Evolutionary conservation across 2,329 filamentous ascomycete genomes (phyloP).

Genomic region (Claviceps sp.): DNA sequence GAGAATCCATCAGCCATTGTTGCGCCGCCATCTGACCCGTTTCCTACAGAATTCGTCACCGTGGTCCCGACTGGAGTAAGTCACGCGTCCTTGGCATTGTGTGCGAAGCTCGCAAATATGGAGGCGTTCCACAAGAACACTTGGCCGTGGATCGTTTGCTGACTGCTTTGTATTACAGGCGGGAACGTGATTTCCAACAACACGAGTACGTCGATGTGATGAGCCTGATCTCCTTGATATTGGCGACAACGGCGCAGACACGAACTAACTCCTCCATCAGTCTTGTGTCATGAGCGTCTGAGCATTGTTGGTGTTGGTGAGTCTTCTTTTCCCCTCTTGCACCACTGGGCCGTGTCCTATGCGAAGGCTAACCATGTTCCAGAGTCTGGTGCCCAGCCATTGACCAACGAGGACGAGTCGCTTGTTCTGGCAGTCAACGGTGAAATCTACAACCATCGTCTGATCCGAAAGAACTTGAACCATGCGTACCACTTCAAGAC

Average conservation of each 20-base stretch:
- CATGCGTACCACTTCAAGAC: conserved; percentile 93
- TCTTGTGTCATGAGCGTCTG: conserved; percentile 93
- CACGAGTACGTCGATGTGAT: conserved; percentile 55
- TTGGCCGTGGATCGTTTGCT: background rate
- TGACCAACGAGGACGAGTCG: conserved; percentile 79
- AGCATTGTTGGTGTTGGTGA: conserved; percentile 93
- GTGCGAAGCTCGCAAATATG: too few relatives aligned
- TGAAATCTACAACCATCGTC: conserved; percentile 98
- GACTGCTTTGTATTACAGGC: conserved; percentile 34
- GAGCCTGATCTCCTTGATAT: background rate
- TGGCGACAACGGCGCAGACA: too few relatives aligned
- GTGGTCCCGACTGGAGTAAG: conserved; percentile 98
- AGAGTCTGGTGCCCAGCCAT: conserved; percentile 92
- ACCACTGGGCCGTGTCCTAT: background rate
- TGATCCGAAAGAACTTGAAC: conserved; percentile 78
- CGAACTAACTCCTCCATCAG: conserved; percentile 28
- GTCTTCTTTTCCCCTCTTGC: conserved; percentile 17
- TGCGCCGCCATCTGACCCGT: conserved; percentile 5
- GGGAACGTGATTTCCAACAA: conserved; percentile 82
- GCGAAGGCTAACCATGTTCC: conserved; percentile 10
- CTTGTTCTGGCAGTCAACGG: conserved; percentile 95
- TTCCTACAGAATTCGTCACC: conserved; percentile 64
- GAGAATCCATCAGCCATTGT: background rate
- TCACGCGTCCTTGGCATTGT: conserved; percentile 13
- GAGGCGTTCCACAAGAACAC: background rate